Evolutionary conservation across 345 rosid genomes (phyloP).

Genomic region (Gossypium arboreum): DNA sequence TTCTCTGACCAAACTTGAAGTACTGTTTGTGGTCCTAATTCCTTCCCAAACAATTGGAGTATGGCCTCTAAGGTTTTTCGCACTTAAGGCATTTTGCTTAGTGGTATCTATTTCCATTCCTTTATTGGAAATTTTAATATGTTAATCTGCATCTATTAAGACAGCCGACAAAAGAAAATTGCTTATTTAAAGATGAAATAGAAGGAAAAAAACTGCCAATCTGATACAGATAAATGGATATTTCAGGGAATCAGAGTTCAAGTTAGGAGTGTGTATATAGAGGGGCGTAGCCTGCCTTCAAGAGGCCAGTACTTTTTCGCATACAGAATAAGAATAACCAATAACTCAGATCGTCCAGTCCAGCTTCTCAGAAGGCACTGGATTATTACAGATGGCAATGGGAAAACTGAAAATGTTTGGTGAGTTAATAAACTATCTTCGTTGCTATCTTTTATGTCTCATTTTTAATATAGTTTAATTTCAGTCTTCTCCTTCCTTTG

Average conservation of each 20-base stretch:
- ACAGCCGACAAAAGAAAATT: background rate
- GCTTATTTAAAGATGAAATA: slow-evolving; percentile 4
- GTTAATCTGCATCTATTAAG: background rate
- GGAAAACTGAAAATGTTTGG: slow-evolving; percentile 64
- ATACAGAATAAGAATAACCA: slow-evolving; percentile 63
- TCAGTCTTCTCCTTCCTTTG: background rate
- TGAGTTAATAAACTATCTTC: slow-evolving; percentile 26
- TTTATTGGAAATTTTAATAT: background rate
- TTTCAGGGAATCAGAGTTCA: slow-evolving; percentile 69
- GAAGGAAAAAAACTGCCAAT: background rate
- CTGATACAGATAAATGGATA: background rate
- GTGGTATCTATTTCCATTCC: slow-evolving; percentile 4
- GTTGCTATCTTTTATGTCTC: background rate
- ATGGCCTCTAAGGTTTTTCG: background rate
- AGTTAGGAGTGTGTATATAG: slow-evolving; percentile 68
- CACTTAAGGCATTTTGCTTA: background rate
- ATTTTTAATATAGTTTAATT: background rate
- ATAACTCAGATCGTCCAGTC: slow-evolving; percentile 63
- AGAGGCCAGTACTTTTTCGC: slow-evolving; percentile 68
- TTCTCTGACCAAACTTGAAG: slow-evolving; percentile 4
- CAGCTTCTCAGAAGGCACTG: slow-evolving; percentile 78
- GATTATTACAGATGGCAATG: slow-evolving; percentile 67
- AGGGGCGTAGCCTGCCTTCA: slow-evolving; percentile 60
- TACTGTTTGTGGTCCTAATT: background rate
- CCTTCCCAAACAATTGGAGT: background rate